Percentiles rank a stretch among this genome's conserved stretches.
phyloP scores from a whole-genome alignment of 345 rosid species.

The Bruguiera gymnorhiza region DNA sequence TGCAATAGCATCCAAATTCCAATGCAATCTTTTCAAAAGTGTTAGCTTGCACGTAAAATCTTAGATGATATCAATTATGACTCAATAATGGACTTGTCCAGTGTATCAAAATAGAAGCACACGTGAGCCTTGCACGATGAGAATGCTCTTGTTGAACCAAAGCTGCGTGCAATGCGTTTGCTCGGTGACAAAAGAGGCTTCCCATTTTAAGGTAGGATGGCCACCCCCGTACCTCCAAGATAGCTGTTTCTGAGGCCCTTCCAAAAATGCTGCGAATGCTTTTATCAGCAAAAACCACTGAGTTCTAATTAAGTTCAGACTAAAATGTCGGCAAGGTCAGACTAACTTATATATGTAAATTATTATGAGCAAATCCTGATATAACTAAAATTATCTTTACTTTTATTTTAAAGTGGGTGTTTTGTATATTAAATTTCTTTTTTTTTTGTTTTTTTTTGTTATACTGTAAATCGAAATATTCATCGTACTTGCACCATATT shows the following conservation, averaged over 20 bases:
- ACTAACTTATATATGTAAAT: too few species aligned
- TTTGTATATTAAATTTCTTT: too few species aligned
- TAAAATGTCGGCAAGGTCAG: not conserved
- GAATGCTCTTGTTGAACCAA: not conserved
- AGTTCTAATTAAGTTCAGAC: not conserved
- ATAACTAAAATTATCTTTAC: too few species aligned
- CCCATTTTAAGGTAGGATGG: conserved; percentile 26
- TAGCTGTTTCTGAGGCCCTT: conserved; percentile 40
- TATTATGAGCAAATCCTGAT: too few species aligned
- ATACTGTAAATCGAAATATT: too few species aligned
- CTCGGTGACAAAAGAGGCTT: conserved; percentile 20
- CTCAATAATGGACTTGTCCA: not conserved
- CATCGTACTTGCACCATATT: too few species aligned
- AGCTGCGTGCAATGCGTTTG: not conserved
- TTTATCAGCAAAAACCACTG: not conserved
- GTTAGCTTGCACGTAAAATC: conserved; percentile 1
- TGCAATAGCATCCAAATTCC: not conserved
- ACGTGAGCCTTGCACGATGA: not conserved
- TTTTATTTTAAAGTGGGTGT: too few species aligned
- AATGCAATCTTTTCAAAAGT: not conserved
- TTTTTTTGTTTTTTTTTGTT: too few species aligned
- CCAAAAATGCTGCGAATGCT: conserved; percentile 23
- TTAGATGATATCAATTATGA: conserved; percentile 6
- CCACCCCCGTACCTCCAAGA: conserved; percentile 26
- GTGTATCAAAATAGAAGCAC: conserved; percentile 4